A percentile compares a stretch with the other conserved stretches of the same genome.
These are phyloP conservation scores for Taiozyma sp. DNA, from an alignment of 1,139 yeast genomes.

Conservation along the genomic window DNA sequence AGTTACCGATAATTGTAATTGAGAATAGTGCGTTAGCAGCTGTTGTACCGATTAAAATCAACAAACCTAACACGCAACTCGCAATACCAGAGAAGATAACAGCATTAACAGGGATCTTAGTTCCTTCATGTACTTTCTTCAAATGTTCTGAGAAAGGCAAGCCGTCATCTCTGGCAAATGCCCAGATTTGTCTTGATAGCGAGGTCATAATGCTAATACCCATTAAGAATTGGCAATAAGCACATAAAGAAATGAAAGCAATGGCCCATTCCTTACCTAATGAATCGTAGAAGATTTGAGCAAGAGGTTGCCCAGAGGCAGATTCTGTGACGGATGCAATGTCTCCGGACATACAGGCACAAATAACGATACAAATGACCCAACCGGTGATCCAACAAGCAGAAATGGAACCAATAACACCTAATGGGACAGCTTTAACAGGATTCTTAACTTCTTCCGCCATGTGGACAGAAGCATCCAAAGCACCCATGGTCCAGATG, in stretches of 20 bases:
- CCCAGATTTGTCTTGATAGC: constrained; percentile 43
- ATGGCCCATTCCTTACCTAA: constrained; percentile 66
- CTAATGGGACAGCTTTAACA: constrained; percentile 57
- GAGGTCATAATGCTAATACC: constrained; percentile 49
- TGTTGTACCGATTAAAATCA: constrained; percentile 48
- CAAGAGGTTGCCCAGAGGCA: constrained; percentile 52
- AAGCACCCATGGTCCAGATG: constrained; percentile 63
- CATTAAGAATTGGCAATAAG: constrained; percentile 58
- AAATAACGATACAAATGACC: constrained; percentile 45
- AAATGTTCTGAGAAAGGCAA: constrained; percentile 39
- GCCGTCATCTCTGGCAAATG: constrained; percentile 45
- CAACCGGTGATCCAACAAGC: constrained; percentile 58
- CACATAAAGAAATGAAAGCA: constrained; percentile 52
- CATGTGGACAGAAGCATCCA: constrained; percentile 70
- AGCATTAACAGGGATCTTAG: constrained; percentile 53
- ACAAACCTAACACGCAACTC: constrained; percentile 45
- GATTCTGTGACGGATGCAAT: constrained; percentile 37
- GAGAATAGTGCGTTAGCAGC: constrained; percentile 58
- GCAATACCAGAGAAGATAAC: constrained; percentile 44
- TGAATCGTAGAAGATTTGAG: constrained; percentile 58
- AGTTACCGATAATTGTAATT: constrained; percentile 49
- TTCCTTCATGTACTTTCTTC: constrained; percentile 44
- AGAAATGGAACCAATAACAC: constrained; percentile 50
- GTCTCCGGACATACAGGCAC: constrained; percentile 54
- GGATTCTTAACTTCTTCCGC: constrained; percentile 69